phyloP scores from a whole-genome alignment of 345 rosid genomes.

The Aurinia saxatilis region DNA sequence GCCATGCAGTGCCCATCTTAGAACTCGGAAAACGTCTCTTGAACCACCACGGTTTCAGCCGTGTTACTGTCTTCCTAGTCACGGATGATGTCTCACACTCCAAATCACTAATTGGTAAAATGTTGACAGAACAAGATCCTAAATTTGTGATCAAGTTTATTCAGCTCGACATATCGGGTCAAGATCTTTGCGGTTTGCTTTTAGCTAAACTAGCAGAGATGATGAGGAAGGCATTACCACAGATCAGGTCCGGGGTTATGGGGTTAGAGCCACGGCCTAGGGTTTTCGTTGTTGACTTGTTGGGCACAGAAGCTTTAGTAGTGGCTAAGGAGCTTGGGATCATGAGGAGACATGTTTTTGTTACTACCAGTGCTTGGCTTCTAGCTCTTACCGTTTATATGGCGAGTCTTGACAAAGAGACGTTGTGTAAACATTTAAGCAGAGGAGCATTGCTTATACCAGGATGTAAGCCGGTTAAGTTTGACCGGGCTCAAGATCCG shows the following conservation, averaged over 20 bases:
- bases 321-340: slow-evolving; percentile 45
- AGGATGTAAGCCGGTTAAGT: slow-evolving; percentile 42
- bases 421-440: slow-evolving; percentile 21
- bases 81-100: slow-evolving; percentile 17
- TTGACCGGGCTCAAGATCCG: slow-evolving; percentile 25
- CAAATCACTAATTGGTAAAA: slow-evolving; percentile 1
- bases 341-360: slow-evolving; percentile 32
- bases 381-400: slow-evolving; percentile 40
- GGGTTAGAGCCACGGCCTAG: slow-evolving; percentile 26
- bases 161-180: slow-evolving; percentile 20
- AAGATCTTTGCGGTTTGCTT: slow-evolving; percentile 17
- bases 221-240: slow-evolving; percentile 38
- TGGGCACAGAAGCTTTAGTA: slow-evolving; percentile 43
- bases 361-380: slow-evolving; percentile 53
- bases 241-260: slow-evolving; percentile 31
- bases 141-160: slow-evolving; percentile 24
- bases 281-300: slow-evolving; percentile 40
- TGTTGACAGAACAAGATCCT: not conserved
- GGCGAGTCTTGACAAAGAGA: slow-evolving; percentile 29
- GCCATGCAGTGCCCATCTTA: slow-evolving; percentile 26
- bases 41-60: slow-evolving; percentile 14
- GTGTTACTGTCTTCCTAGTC: slow-evolving; percentile 22
- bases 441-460: slow-evolving; percentile 33
- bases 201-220: slow-evolving; percentile 25
- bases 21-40: slow-evolving; percentile 25